Evolutionary conservation across 2,329 filamentous ascomycete genomes (phyloP).

Genomic region (Colletotrichum lindemuthianum): DNA sequence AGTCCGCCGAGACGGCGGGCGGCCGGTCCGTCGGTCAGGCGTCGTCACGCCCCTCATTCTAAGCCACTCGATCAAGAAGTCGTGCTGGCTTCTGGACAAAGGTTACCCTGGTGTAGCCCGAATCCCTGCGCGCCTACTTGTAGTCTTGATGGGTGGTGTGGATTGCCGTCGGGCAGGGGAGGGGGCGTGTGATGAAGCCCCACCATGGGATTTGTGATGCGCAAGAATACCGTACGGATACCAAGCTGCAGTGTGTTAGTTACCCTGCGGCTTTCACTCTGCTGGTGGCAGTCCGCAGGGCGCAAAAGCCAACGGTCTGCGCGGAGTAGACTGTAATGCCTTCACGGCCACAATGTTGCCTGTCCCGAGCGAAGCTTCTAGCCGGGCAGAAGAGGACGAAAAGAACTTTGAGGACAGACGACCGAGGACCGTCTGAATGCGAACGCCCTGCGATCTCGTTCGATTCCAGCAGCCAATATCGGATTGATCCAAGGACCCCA

Average conservation of each 20-base stretch:
- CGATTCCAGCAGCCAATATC: slow-evolving; percentile 11
- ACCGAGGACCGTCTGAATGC: slow-evolving; percentile 20
- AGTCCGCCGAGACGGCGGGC: slow-evolving; percentile 32
- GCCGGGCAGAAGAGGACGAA: background rate
- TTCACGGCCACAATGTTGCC: slow-evolving; percentile 1
- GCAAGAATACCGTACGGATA: too few species aligned
- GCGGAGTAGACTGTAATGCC: slow-evolving; percentile 2
- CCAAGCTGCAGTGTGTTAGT: slow-evolving; percentile 2
- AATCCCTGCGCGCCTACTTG: slow-evolving; percentile 25
- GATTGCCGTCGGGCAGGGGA: background rate
- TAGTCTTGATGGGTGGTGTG: slow-evolving; percentile 12
- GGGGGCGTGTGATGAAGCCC: background rate
- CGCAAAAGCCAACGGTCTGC: slow-evolving; percentile 32
- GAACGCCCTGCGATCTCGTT: slow-evolving; percentile 16
- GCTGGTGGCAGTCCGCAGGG: background rate
- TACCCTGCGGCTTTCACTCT: too few species aligned
- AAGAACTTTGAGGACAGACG: slow-evolving; percentile 6
- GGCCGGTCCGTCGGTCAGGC: slow-evolving; percentile 9
- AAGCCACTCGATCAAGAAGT: slow-evolving; percentile 26
- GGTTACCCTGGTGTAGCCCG: slow-evolving; percentile 20
- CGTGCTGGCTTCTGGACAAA: slow-evolving; percentile 29
- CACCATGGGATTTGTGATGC: too few species aligned
- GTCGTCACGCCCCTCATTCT: slow-evolving; percentile 33
- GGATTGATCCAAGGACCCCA: slow-evolving; percentile 1
- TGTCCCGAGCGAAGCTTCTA: slow-evolving; percentile 6